These are phyloP conservation scores for Leccinum ochraceum DNA, from an alignment of 768 basidiomycete genomes.

Conservation along the genomic window DNA sequence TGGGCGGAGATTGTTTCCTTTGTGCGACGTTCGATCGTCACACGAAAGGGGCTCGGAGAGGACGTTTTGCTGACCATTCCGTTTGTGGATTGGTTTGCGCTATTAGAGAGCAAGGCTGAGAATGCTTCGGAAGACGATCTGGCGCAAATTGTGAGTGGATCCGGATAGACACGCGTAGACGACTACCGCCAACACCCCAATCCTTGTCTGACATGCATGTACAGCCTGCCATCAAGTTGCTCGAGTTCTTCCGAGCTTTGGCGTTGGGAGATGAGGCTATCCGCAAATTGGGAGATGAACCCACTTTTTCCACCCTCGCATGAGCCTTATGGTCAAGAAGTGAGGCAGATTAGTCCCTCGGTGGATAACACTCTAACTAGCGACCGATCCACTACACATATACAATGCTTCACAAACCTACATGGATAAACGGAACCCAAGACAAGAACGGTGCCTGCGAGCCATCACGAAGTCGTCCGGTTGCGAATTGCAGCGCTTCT, in stretches of 20 bases:
- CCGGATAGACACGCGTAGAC: no score
- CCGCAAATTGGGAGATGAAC: neutral
- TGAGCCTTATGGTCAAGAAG: no score
- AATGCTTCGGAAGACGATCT: conserved; percentile 28
- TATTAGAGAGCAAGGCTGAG: conserved; percentile 25
- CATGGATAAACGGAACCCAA: neutral
- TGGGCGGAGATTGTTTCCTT: conserved; percentile 34
- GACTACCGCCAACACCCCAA: neutral
- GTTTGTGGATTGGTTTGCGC: conserved; percentile 36
- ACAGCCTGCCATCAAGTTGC: conserved; percentile 38
- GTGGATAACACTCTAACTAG: no score
- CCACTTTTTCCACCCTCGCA: no score
- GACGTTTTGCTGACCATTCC: conserved; percentile 33
- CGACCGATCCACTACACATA: no score
- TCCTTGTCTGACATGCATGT: neutral
- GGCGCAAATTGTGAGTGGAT: conserved; percentile 32
- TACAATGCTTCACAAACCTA: neutral
- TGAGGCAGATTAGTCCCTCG: no score
- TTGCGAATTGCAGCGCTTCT: neutral
- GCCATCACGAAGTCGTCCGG: neutral
- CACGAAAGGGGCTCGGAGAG: conserved; percentile 5
- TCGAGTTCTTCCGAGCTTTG: conserved; percentile 36
- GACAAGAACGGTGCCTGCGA: neutral
- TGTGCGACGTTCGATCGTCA: conserved; percentile 22
- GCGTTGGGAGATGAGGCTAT: conserved; percentile 17